Evolutionary conservation across 2,329 filamentous ascomycete species (phyloP), one percentile per base, ranked within the genome.

Genomic region (Pseudopyricularia javanii): DNA sequence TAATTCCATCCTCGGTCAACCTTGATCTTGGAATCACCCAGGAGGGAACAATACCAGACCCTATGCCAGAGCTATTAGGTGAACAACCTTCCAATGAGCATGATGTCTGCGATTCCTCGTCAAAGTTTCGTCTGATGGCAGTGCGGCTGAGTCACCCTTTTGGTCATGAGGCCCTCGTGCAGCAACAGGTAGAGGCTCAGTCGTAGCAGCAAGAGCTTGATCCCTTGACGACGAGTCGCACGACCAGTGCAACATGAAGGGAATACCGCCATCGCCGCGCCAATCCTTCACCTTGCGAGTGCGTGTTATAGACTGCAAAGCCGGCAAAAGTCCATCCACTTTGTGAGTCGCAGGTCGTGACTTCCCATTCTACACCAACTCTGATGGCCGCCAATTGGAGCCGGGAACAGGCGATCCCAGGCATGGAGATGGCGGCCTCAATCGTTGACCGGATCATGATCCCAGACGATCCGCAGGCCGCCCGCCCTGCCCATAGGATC

Each of bases 391-490:
- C 28, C 5, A 4, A 9, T 30, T 30, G 28, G 9, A 26, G 33
- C 3, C 3, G 24, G 20, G 20, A 43, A 14, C 5, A 45, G n/a
- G 37, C 32, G 20, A 22, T 45, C 20, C 12, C 22, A 15, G 24
- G 20, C 15, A 12, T 6, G 20, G 24, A 45, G 22, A 17, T 35
- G 33, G 4, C 11, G 5, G 26, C 4, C n/a, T 40, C 54, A 49
- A 24, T 43, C 51, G 20, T 54, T 56, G 40, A 49, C 50, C 22
- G 12, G 43, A 15, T 56, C 56, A 4, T 59, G 56, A 8, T 60
- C 57, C 8, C 49, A 52, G 12, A 60, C 57, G 2, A 59, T 50
- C 12, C 59, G 55, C 32, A 60, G 26, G 1, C 58, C 56, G 7
- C 54, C 37, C 17, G 15, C 17, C 12, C 50, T 26, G 2, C 20